phyloP scores from a whole-genome alignment of 1,284 basidiomycete genomes.

The Puccinia coronata region DNA sequence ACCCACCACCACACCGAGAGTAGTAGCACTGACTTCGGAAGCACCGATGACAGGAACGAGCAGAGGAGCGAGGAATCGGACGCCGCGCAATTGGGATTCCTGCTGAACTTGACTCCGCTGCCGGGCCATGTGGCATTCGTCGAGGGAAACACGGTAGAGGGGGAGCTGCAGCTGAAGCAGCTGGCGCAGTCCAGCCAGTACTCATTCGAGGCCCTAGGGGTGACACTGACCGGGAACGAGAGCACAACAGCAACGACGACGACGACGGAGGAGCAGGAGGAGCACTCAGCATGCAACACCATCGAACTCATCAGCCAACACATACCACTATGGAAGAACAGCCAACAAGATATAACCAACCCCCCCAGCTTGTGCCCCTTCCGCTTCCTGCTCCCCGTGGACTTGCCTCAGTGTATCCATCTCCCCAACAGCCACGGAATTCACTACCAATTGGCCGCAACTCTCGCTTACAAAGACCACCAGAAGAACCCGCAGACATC shows the following conservation, averaged over 20 bases:
- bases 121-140: neutral
- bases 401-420: conserved; percentile 45
- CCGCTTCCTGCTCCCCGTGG: conserved; percentile 3
- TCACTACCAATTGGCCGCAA: conserved; percentile 16
- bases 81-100: too few species aligned
- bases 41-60: too few species aligned
- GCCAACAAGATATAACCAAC: neutral
- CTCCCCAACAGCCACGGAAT: conserved; percentile 1
- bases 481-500: neutral
- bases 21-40: too few species aligned
- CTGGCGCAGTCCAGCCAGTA: neutral
- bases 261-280: too few species aligned
- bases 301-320: neutral
- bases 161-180: neutral
- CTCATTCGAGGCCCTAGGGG: neutral
- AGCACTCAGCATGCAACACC: too few species aligned
- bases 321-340: neutral
- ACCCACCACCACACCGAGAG: too few species aligned
- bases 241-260: neutral
- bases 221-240: neutral
- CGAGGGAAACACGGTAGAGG: neutral
- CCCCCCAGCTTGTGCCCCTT: conserved; percentile 22
- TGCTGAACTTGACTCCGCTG: neutral
- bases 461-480: neutral
- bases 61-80: too few species aligned